Percentiles rank a stretch among this genome's conserved stretches.
These are phyloP conservation scores for Mayamaea pseudoterrestris DNA, from an alignment of 108 stramenopile species.

Conservation along the genomic window DNA sequence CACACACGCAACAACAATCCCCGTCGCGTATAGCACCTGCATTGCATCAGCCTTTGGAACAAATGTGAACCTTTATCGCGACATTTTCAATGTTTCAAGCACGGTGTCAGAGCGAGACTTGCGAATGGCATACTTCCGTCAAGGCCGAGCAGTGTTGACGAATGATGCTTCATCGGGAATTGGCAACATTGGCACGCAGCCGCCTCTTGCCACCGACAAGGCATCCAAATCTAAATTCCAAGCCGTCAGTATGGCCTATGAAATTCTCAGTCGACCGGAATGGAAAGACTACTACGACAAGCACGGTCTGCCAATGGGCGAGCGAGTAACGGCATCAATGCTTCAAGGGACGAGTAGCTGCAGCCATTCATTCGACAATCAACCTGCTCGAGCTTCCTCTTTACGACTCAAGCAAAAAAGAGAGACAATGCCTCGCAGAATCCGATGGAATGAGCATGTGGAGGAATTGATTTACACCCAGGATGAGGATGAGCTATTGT, in stretches of 20 bases:
- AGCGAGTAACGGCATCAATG: neutral
- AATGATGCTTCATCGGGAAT: constrained; percentile 3
- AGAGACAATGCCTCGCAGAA: neutral
- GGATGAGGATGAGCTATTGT: constrained; percentile 12
- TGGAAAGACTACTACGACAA: constrained; percentile 20
- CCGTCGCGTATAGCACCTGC: neutral
- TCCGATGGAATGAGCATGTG: constrained; percentile 41
- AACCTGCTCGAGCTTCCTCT: neutral
- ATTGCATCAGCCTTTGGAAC: constrained; percentile 19
- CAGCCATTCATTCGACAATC: neutral
- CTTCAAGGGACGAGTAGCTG: neutral
- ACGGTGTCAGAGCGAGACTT: constrained; percentile 25
- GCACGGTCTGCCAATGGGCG: constrained; percentile 1
- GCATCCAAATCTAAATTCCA: constrained; percentile 22
- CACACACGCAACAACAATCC: neutral
- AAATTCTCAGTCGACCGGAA: constrained; percentile 23
- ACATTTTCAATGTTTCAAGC: constrained; percentile 19
- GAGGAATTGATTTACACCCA: constrained; percentile 29
- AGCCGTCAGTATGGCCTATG: constrained; percentile 36
- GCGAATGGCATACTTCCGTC: constrained; percentile 58
- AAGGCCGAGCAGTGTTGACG: constrained; percentile 21
- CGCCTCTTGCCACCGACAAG: too few relatives aligned
- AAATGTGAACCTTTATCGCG: constrained; percentile 24
- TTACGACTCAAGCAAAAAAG: neutral
- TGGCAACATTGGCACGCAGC: too few relatives aligned